Evolutionary conservation across 2,329 filamentous ascomycete species (phyloP).

Genomic region (Cyphellophora attinorum): DNA sequence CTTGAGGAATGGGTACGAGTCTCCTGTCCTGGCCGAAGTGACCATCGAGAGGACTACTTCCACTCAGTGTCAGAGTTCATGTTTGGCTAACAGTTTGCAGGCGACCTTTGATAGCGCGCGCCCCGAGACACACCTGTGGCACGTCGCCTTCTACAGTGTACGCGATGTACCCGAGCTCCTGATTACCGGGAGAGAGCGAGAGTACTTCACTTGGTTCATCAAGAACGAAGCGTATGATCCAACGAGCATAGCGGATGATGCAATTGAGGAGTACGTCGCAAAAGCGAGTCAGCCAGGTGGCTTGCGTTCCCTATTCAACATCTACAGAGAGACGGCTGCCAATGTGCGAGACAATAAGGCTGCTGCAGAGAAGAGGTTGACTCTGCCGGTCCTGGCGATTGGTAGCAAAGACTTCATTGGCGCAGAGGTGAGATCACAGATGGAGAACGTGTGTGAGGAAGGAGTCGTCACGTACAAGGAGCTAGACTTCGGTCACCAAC

Average conservation of each 20-base stretch:
- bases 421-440: constrained; percentile 8
- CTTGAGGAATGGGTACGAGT: constrained; percentile 8
- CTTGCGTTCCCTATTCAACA: constrained; percentile 6
- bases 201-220: constrained; percentile 22
- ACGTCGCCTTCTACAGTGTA: constrained; percentile 50
- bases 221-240: constrained; percentile 10
- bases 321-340: constrained; percentile 5
- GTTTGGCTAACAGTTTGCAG: constrained; percentile 1
- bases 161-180: constrained; percentile 44
- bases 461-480: constrained; percentile 7
- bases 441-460: constrained; percentile 6
- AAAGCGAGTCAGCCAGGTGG: constrained; percentile 8
- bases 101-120: constrained; percentile 2
- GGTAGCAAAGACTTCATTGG: constrained; percentile 9
- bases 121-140: constrained; percentile 19
- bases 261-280: constrained; percentile 9
- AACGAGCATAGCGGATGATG: constrained; percentile 8
- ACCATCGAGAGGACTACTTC: background rate
- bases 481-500: constrained; percentile 9
- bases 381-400: constrained; percentile 8
- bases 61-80: background rate
- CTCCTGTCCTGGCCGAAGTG: background rate
- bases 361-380: constrained; percentile 4
- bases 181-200: constrained; percentile 28
- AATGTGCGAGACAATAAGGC: constrained; percentile 6